Conservation (phyloP, 1,139 yeast species). For the Kodamaea derodonti region DNA sequence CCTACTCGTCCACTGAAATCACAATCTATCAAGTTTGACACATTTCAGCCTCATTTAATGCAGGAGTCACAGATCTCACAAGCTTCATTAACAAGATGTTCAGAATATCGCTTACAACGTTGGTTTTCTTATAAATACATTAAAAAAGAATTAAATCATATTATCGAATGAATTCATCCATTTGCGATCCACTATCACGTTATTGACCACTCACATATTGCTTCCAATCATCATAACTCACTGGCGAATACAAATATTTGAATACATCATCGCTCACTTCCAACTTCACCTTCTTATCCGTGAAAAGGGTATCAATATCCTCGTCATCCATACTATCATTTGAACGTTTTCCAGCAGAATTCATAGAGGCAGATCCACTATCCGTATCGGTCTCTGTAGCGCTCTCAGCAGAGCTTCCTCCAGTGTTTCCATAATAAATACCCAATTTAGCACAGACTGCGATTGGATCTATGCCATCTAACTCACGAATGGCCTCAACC, state of each 20-base stretch:
- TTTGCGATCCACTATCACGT: too few species aligned
- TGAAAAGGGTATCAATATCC: conserved; percentile 36
- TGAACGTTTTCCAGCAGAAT: conserved; percentile 1
- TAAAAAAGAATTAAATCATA: conserved; percentile 1
- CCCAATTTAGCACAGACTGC: conserved; percentile 24
- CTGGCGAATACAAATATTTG: conserved; percentile 29
- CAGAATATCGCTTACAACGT: too few species aligned
- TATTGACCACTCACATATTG: conserved; percentile 15
- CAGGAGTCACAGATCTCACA: too few species aligned
- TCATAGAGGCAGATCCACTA: not conserved
- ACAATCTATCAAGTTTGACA: too few species aligned
- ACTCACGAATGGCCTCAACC: conserved; percentile 33
- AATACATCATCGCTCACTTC: conserved; percentile 18
- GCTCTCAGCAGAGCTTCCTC: not conserved
- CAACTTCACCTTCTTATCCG: conserved; percentile 31
- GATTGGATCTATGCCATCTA: conserved; percentile 28
- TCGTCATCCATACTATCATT: conserved; percentile 15
- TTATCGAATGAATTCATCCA: not conserved
- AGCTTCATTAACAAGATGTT: too few species aligned
- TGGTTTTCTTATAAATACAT: conserved; percentile 1
- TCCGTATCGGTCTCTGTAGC: not conserved
- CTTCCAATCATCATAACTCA: conserved; percentile 41
- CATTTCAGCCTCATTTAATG: too few species aligned
- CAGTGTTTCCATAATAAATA: conserved; percentile 7
- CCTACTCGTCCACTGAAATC: too few species aligned